phyloP scores from a whole-genome alignment of 2,329 filamentous ascomycete genomes.

The Pseudogymnoascus sp. region DNA sequence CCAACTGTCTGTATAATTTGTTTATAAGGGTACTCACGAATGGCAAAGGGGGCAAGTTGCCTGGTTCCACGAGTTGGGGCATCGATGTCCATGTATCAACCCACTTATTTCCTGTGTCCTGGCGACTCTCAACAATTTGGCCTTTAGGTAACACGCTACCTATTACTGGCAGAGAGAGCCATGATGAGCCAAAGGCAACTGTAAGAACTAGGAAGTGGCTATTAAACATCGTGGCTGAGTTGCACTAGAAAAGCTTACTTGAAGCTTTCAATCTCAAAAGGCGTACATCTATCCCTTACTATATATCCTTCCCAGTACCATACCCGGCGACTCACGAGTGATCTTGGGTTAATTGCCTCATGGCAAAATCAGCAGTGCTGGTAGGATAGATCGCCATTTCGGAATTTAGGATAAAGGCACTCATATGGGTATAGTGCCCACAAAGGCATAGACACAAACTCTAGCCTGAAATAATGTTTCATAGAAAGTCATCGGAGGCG shows the following conservation, averaged over 20 bases:
- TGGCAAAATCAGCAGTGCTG: neutral
- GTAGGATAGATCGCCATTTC: neutral
- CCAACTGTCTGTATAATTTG: no score
- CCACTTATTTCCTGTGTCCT: slow-evolving; percentile 42
- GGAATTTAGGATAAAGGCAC: neutral
- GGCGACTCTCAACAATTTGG: neutral
- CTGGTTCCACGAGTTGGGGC: slow-evolving; percentile 55
- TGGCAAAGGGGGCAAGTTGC: slow-evolving; percentile 51
- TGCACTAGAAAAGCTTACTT: neutral
- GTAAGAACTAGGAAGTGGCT: neutral
- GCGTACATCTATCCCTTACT: neutral
- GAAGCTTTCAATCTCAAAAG: no score
- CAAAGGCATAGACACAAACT: neutral
- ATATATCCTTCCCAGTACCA: neutral
- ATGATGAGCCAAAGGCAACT: neutral
- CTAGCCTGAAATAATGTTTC: neutral
- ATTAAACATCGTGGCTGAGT: neutral
- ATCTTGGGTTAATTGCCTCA: neutral
- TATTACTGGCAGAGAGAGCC: neutral
- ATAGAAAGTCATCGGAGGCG: neutral
- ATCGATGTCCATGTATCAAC: slow-evolving; percentile 57
- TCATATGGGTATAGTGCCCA: neutral
- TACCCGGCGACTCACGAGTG: neutral
- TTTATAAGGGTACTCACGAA: slow-evolving; percentile 38
- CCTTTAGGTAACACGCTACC: neutral